phyloP scores from a whole-genome alignment of 2,329 filamentous ascomycete species.

The Cyphellophora europaea region DNA sequence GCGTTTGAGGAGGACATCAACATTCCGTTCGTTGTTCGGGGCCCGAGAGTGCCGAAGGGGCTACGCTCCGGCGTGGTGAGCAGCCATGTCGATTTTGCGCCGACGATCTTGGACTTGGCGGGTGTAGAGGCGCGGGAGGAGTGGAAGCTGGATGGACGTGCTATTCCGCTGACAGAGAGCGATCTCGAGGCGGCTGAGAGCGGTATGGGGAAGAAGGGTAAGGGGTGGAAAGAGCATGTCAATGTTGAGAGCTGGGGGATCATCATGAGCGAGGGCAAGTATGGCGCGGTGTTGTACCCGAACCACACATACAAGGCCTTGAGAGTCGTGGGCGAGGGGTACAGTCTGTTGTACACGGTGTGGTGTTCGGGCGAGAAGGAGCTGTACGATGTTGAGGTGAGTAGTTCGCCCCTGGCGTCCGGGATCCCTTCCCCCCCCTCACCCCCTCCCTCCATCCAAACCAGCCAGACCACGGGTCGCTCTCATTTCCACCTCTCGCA shows the following conservation, averaged over 20 bases:
- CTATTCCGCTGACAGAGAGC: constrained; percentile 4
- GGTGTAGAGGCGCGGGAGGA: constrained; percentile 21
- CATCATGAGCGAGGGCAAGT: constrained; percentile 23
- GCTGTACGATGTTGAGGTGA: constrained; percentile 29
- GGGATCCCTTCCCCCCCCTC: background rate
- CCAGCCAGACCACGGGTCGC: no score
- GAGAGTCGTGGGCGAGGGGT: constrained; percentile 25
- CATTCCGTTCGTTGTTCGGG: constrained; percentile 50
- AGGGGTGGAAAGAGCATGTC: constrained; percentile 44
- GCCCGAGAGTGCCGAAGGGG: constrained; percentile 43
- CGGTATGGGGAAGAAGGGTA: constrained; percentile 21
- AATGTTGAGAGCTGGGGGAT: constrained; percentile 50
- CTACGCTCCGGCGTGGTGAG: constrained; percentile 35
- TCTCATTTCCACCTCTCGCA: no score
- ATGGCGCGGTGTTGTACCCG: constrained; percentile 4
- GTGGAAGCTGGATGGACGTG: constrained; percentile 8
- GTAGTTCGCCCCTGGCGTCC: constrained; percentile 2
- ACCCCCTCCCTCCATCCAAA: background rate
- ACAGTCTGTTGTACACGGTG: constrained; percentile 30
- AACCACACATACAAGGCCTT: constrained; percentile 29
- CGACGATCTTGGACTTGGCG: constrained; percentile 41
- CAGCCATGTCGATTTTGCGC: constrained; percentile 55
- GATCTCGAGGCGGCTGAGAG: background rate
- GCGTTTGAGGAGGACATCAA: constrained; percentile 52
- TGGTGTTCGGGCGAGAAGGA: constrained; percentile 33